A percentile compares a stretch with the other conserved stretches of the same genome.
Evolutionary conservation across 2,329 filamentous ascomycete species (phyloP).

Genomic region (Ophiostoma fasciatum): DNA sequence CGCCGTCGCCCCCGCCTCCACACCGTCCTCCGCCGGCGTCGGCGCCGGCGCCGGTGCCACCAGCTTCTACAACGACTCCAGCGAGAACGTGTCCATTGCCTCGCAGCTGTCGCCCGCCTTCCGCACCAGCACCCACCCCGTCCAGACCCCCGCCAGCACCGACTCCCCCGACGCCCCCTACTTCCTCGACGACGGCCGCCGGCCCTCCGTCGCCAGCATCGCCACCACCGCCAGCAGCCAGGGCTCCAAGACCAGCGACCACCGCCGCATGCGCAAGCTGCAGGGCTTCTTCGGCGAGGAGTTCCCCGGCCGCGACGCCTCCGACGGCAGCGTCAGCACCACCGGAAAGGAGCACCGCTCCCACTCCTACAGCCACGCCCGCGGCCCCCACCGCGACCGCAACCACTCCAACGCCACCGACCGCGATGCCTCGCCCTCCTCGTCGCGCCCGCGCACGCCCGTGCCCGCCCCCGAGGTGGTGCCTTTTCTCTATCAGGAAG

Average conservation of each 20-base stretch:
- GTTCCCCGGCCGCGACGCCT: slow-evolving; percentile 58
- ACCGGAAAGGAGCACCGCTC: slow-evolving; percentile 45
- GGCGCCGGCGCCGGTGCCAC: slow-evolving; percentile 23
- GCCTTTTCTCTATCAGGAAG: slow-evolving; percentile 91
- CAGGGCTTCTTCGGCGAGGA: slow-evolving; percentile 91
- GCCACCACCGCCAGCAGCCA: slow-evolving; percentile 70
- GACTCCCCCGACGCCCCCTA: slow-evolving; percentile 48
- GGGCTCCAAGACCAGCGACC: slow-evolving; percentile 60
- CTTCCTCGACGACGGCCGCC: slow-evolving; percentile 55
- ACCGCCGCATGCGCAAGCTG: slow-evolving; percentile 64
- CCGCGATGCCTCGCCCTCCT: slow-evolving; percentile 58
- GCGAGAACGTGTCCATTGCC: slow-evolving; percentile 46
- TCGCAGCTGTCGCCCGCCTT: slow-evolving; percentile 60
- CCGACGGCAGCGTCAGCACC: slow-evolving; percentile 49
- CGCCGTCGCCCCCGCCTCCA: slow-evolving; percentile 6
- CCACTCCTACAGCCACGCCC: slow-evolving; percentile 46
- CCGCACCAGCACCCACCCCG: slow-evolving; percentile 26
- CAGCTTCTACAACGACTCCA: slow-evolving; percentile 63
- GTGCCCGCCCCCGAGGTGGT: slow-evolving; percentile 84
- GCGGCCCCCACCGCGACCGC: slow-evolving; percentile 53
- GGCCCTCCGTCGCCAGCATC: slow-evolving; percentile 78
- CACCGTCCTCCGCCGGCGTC: slow-evolving; percentile 13
- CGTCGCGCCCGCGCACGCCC: slow-evolving; percentile 70
- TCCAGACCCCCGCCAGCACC: slow-evolving; percentile 25
- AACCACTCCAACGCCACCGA: slow-evolving; percentile 69